A percentile compares a stretch with the other conserved stretches of the same genome.
Conservation (phyloP, 1,284 basidiomycete species). For the Trichosporon faecale region DNA sequence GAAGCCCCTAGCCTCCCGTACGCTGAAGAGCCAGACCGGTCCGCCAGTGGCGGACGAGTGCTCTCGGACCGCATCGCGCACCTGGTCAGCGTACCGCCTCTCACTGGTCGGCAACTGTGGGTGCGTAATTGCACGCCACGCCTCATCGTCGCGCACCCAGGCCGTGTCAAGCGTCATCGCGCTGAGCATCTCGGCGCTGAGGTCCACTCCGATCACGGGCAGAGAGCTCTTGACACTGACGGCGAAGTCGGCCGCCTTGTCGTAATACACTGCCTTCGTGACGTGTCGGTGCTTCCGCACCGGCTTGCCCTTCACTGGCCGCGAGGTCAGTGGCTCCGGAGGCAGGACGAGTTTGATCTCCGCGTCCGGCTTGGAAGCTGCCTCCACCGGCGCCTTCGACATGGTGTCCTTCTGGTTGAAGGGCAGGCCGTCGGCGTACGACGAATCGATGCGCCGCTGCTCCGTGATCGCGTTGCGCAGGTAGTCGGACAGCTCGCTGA, state of each 20-base stretch:
- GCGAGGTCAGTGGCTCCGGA: constrained; percentile 39
- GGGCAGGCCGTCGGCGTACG: constrained; percentile 41
- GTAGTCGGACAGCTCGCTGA: constrained; percentile 43
- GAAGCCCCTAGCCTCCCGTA: constrained; percentile 45
- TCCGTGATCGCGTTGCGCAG: constrained; percentile 46
- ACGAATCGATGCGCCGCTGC: constrained; percentile 49
- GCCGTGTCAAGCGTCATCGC: constrained; percentile 38
- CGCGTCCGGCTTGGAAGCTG: constrained; percentile 23
- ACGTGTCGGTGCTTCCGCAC: constrained; percentile 45
- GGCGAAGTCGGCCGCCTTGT: constrained; percentile 47
- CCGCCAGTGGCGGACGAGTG: constrained; percentile 14
- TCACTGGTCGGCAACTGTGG: constrained; percentile 29
- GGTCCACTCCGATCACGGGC: constrained; percentile 47
- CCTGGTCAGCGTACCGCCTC: constrained; percentile 36
- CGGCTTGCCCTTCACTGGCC: constrained; percentile 36
- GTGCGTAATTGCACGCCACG: constrained; percentile 35
- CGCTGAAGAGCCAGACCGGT: constrained; percentile 61
- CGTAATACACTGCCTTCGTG: constrained; percentile 49
- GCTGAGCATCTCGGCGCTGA: constrained; percentile 35
- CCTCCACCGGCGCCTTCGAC: constrained; percentile 2
- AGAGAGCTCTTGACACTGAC: constrained; percentile 35
- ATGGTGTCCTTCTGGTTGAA: constrained; percentile 21
- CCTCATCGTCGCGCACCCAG: constrained; percentile 49
- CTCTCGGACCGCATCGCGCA: constrained; percentile 33
- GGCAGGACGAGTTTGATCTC: constrained; percentile 49